Base-by-base conservation (phyloP, 208 protist species). In the Crithidia expoeki region DNA sequence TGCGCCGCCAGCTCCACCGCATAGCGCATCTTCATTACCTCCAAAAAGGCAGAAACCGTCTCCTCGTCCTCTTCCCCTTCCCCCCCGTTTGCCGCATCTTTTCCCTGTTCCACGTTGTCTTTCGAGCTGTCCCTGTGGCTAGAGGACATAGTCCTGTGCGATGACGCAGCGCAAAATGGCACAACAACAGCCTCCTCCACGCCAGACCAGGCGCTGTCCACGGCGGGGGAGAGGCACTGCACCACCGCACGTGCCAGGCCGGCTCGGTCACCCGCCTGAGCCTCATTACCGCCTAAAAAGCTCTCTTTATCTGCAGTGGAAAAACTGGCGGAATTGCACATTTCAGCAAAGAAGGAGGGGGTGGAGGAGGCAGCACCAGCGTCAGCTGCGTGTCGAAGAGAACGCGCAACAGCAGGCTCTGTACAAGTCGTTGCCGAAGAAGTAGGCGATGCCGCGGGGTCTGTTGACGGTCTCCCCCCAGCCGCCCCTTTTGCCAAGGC, bases 1-100 rank as follows among this genome's bases (percentile, higher is more conserved):
- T 74, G 81, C 12, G 86, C 81, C 28, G 79, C 73, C 61, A 90
- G 50, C 74, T 94, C 86, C 44, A 91, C 79, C 14, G 72, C 76
- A 27, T 86, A 85, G 34, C 80, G 84, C 42, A 92, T 70, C 38
- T 85, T 82, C 51, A 81, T 30, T 38, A 85, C 75, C 47, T 91
- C 84, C 50, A 91, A 25, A 19, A 85, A 75, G 17, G 62, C 53
- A 56, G 83, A 75, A 16, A 80, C 36, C 27, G 68, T 57, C 21
- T 80, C 71, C 23, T 80, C 61, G 7, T 85, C 74, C 16, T 65
- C 80, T 7, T n/a, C n/a, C n/a, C 36, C 36, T 5, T 5, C 36
- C 36, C 12, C 36, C 5, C 5, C 36, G 36, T 14, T 40, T 40
- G 5, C 36, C 9, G 12, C 36, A 40, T 68, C 53, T 23, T 36